phyloP scores from a whole-genome alignment of 305 asterid genomes.

The Solanum chacoense region DNA sequence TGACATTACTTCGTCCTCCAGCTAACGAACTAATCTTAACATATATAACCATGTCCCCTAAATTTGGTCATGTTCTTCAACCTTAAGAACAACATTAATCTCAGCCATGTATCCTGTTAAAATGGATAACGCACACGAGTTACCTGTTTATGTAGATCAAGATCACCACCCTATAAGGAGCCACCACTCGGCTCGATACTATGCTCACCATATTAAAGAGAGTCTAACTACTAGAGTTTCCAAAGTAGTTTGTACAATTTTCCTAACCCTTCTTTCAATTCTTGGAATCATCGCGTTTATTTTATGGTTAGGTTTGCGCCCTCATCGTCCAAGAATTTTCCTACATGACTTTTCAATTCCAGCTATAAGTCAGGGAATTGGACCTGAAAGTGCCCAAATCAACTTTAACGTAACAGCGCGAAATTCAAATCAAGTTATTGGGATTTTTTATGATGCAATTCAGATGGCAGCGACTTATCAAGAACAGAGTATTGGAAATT shows the following conservation, averaged over 20 bases:
- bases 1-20: not conserved
- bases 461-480: conserved; percentile 14
- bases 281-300: conserved; percentile 64
- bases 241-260: conserved; percentile 54
- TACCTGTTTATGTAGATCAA: conserved; percentile 21
- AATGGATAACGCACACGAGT: conserved; percentile 23
- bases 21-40: not conserved
- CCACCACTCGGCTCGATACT: conserved; percentile 67
- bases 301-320: conserved; percentile 77
- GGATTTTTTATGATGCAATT: conserved; percentile 51
- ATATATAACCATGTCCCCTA: not conserved
- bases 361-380: conserved; percentile 26
- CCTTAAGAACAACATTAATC: not conserved
- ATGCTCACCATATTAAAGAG: conserved; percentile 70
- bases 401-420: conserved; percentile 54
- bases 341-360: conserved; percentile 52
- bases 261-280: conserved; percentile 42
- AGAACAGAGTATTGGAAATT: conserved; percentile 34
- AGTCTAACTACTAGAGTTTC: conserved; percentile 65
- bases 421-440: conserved; percentile 54
- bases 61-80: not conserved
- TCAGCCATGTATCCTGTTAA: not conserved
- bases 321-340: conserved; percentile 76
- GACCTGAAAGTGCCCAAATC: conserved; percentile 29
- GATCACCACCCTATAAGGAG: conserved; percentile 27